Evolutionary conservation across 495 filamentous ascomycete species (phyloP).

Genomic region (Xylaria intraflava): DNA sequence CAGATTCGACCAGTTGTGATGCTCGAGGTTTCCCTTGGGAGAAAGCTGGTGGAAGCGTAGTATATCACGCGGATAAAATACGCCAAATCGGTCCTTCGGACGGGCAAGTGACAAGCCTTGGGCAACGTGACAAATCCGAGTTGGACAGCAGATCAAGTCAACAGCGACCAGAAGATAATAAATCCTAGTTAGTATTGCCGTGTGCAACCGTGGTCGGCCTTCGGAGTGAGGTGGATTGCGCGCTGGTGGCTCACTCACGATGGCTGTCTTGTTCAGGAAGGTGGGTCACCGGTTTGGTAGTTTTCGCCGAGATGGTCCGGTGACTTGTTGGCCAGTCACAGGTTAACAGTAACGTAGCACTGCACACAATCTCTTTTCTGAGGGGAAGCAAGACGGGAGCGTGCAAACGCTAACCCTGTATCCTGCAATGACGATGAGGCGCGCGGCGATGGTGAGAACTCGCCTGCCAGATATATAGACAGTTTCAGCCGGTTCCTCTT

Average conservation of each 20-base stretch:
- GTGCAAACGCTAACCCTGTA: not conserved
- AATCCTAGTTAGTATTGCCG: constrained; percentile 5
- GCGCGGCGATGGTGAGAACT: not conserved
- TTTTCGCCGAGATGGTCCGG: constrained; percentile 10
- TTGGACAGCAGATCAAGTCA: not conserved
- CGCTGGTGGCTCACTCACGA: constrained; percentile 4
- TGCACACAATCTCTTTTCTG: not conserved
- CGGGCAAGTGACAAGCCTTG: not conserved
- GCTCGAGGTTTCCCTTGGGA: not conserved
- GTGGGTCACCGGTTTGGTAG: constrained; percentile 9
- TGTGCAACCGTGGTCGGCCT: not conserved
- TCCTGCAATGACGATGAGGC: not conserved
- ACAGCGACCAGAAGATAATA: not conserved
- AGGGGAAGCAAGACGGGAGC: not conserved
- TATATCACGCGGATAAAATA: not conserved
- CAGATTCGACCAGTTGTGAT: not conserved
- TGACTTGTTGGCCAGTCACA: constrained; percentile 5
- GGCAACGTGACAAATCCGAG: not conserved
- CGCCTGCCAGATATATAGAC: not conserved
- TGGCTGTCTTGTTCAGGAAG: constrained; percentile 10
- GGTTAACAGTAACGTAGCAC: constrained; percentile 8
- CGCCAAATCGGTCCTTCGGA: not conserved
- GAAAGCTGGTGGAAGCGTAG: not conserved
- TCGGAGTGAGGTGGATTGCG: not conserved
- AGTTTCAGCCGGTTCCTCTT: not conserved